Conservation (phyloP, 2,329 filamentous ascomycete species). For the Ophiostoma sp. region DNA sequence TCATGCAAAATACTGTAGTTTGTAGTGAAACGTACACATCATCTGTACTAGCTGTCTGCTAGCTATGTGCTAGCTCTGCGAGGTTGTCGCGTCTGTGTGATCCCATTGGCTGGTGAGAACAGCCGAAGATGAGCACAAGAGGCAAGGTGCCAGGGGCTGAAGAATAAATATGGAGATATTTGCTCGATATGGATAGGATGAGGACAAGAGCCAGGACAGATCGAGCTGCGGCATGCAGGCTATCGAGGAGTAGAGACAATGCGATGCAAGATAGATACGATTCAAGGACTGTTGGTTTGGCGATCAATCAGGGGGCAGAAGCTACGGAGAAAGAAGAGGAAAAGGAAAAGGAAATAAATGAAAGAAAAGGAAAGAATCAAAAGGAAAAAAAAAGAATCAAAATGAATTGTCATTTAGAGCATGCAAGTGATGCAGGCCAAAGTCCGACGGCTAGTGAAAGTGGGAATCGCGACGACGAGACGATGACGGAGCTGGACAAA, state of each 20-base stretch:
- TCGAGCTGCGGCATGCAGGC: not conserved
- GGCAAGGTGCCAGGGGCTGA: conserved; percentile 8
- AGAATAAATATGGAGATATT: conserved; percentile 6
- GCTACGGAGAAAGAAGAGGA: not conserved
- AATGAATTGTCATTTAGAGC: not conserved
- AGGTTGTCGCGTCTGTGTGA: not conserved
- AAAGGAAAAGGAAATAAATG: not conserved
- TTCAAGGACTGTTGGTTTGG: not conserved
- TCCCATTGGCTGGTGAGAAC: not conserved
- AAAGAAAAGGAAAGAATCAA: not conserved
- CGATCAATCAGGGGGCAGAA: not conserved
- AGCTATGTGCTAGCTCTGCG: not conserved
- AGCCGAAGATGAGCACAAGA: conserved; percentile 1
- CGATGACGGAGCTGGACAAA: not conserved
- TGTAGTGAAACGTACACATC: too few relatives aligned
- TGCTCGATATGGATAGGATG: not conserved
- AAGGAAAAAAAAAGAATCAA: too few relatives aligned
- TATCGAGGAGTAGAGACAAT: not conserved
- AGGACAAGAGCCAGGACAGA: not conserved
- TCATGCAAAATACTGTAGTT: too few relatives aligned
- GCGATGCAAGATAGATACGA: not conserved
- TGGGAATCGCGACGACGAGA: not conserved
- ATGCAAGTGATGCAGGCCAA: not conserved
- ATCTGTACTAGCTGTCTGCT: too few relatives aligned
- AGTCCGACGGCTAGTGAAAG: not conserved